Conservation (phyloP, 176 grass and related monocot species). For the Miscanthus lutarioriparius region DNA sequence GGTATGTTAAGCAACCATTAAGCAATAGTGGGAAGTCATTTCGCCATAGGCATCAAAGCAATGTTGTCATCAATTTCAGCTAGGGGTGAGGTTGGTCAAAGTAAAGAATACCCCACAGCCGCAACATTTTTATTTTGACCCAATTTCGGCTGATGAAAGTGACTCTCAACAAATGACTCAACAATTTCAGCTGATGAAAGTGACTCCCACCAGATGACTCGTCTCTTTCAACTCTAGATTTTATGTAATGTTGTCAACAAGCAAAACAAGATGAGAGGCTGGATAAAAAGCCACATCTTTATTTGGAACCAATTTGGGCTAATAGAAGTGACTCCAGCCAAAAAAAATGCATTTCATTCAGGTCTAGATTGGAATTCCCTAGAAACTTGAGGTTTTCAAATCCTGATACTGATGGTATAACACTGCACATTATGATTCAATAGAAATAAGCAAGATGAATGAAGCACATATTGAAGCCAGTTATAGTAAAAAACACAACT, state of each 20-base stretch:
- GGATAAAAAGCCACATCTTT: too few relatives aligned
- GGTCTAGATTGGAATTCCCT: neutral
- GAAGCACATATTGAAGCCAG: neutral
- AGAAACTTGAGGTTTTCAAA: neutral
- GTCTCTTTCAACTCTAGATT: too few relatives aligned
- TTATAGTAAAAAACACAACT: neutral
- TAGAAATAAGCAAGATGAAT: neutral
- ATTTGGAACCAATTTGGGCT: too few relatives aligned
- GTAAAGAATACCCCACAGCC: too few relatives aligned
- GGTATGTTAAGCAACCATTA: neutral
- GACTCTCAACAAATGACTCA: too few relatives aligned
- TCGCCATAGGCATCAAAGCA: neutral
- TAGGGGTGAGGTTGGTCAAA: neutral
- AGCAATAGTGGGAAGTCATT: neutral
- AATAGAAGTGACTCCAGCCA: too few relatives aligned
- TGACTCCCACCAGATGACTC: too few relatives aligned
- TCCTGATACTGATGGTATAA: neutral
- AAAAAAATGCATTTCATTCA: neutral
- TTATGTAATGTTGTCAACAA: too few relatives aligned
- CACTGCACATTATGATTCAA: neutral
- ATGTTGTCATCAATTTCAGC: neutral
- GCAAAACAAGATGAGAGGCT: too few relatives aligned
- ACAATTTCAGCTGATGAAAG: too few relatives aligned
- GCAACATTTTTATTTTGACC: too few relatives aligned
- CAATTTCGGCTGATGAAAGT: too few relatives aligned